Base-by-base conservation (phyloP, 306 rosid species). In the Cicer arietinum region DNA sequence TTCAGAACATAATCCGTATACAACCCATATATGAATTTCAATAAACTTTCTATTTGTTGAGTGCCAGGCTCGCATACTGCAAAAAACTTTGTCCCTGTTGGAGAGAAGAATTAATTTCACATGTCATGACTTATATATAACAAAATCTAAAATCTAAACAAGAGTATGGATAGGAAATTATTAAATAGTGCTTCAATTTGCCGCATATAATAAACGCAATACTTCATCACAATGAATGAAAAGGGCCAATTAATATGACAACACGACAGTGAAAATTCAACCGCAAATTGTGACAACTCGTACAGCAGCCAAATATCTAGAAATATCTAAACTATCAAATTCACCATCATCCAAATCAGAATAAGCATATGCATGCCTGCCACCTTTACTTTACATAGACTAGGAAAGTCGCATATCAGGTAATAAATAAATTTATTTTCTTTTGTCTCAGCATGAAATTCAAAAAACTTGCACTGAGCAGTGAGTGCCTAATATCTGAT, bases 1-100 rank as follows among this genome's bases (percentile, higher is more conserved):
- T 94, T 94, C 89, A 94, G 64, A 65, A 91, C 97, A 73, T 80
- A 94, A 82, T 94, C 96, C 5, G 97, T 86, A 85, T 91, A 90
- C 78, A 94, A 16, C 71, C 87, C 96, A 46, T 94, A 91, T 51
- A 94, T 81, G 73, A 76, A 71, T 75, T 90, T 94, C 86, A 94
- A 83, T 68, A 91, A 86, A 81, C 66, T 82, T 68, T 91, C 98
- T 96, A 94, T 91, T 72, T 89, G 89, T 76, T 67, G 93, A 37
- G 92, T 79, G 79, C 91, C 94, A 42, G 98, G 94, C 71, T 94
- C 96, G 69, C 87, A 86, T 7, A 91, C 96, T 74, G 90, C 97
- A 82, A 94, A 91, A 69, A 94, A 86, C 76, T 91, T 94, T 16
- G 97, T 91, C 77, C 96, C 96, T 94, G 89, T 61, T 65, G 20